A percentile compares a stretch with the other conserved stretches of the same genome.
These are phyloP conservation scores for Candida nemodendra DNA, from an alignment of 805 yeast species.

Conservation along the genomic window DNA sequence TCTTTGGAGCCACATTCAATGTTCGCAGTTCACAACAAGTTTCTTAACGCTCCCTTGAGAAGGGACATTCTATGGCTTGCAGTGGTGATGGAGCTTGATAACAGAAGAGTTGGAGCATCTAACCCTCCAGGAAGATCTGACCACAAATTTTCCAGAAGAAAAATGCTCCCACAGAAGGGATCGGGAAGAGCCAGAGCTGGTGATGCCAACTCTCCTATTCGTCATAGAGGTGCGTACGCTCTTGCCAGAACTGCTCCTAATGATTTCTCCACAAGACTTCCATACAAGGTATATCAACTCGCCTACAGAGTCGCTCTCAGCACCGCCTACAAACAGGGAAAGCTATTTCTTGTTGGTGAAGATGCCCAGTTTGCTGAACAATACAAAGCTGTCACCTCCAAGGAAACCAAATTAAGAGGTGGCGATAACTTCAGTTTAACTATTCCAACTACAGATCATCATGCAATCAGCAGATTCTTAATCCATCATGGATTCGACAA, in stretches of 20 bases:
- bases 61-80: constrained; percentile 94
- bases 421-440: constrained; percentile 31
- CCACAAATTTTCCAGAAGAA: constrained; percentile 79
- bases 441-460: constrained; percentile 29
- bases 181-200: constrained; percentile 95
- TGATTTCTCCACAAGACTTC: constrained; percentile 79
- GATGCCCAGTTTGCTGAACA: constrained; percentile 22
- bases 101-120: constrained; percentile 83
- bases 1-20: constrained; percentile 80
- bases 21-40: constrained; percentile 71
- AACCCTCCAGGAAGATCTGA: constrained; percentile 86
- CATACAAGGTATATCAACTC: constrained; percentile 64
- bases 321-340: constrained; percentile 74
- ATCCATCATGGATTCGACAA: constrained; percentile 47
- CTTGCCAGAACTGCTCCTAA: constrained; percentile 88
- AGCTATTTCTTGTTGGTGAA: constrained; percentile 66
- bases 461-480: constrained; percentile 37
- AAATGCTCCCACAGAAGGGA: constrained; percentile 88
- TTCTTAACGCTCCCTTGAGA: constrained; percentile 74
- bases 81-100: constrained; percentile 87
- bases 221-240: constrained; percentile 87
- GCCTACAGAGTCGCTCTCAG: constrained; percentile 85
- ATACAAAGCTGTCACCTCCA: constrained; percentile 5
- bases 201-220: constrained; percentile 90
- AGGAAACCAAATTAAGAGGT: constrained; percentile 11